Evolutionary conservation across 1,284 basidiomycete genomes (phyloP), one percentile per base, ranked within the genome.

Genomic region (Fomitopsis betulina): DNA sequence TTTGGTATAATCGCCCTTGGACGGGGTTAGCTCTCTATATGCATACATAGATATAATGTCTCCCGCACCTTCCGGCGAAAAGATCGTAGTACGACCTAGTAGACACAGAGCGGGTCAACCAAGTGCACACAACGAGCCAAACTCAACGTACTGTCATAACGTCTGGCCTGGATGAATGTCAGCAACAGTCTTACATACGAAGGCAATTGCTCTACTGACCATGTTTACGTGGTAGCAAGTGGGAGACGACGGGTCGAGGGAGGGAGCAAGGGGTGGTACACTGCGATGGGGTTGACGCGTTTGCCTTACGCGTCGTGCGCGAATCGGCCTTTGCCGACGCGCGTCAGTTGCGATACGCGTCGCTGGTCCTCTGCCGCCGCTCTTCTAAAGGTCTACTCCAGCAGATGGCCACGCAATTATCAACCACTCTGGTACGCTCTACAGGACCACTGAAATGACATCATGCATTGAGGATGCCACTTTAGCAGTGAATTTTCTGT

Each of bases 11-110:
- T 64, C 93, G 89, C 64, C 93, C 93, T 95, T 64, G 9, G 54
- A 55, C 61, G 45, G 54, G 25, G 25, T 27, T 21, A 9, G 23
- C 32, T 32, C 9, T 37, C 12, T 35, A 0, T 33, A 30, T 12
- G 2, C 13, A 37, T n/a, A 3, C n/a, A 13, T 4, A 17, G 57
- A 0, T 52, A 10, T 17, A n/a, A 25, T 1, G 1, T 17, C 55
- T 54, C 21, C 71, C 85, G 67, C 69, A 93, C 93, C 94, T 76
- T 96, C 94, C 49, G 94, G 94, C 58, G 94, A 96, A 83, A 96
- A 96, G 78, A 95, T 96, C 56, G 94, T 96, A 65, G 94, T 96
- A 67, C 94, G 87, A 76, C 91, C 89, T 92, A 70, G 17, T 53
- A 58, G 50, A 57, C 54, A 49, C 61, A 62, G 63, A 59, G 56